Percentiles rank a stretch among this genome's conserved stretches.
phyloP scores from a whole-genome alignment of 495 filamentous ascomycete genomes.

The Cenococcum geophilum region DNA sequence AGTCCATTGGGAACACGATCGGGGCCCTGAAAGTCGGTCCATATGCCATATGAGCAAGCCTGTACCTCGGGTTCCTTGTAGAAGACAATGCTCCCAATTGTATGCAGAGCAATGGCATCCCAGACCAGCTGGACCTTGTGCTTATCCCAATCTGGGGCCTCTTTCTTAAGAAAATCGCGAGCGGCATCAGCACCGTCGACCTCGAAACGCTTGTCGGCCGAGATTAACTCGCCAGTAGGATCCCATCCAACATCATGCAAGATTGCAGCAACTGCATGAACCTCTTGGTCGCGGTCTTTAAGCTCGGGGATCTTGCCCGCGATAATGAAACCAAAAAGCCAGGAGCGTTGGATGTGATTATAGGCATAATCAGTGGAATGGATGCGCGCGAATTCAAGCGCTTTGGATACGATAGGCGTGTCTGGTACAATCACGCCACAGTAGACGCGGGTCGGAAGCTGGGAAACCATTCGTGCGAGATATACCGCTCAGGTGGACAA shows the following conservation, averaged over 20 bases:
- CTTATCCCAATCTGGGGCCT: not conserved
- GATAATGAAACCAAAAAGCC: conserved; percentile 18
- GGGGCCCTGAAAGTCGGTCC: not conserved
- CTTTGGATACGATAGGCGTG: conserved; percentile 23
- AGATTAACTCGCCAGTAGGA: conserved; percentile 1
- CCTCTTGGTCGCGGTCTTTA: conserved; percentile 32
- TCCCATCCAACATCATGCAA: conserved; percentile 39
- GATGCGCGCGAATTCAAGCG: conserved; percentile 15
- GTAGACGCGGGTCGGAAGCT: conserved; percentile 11
- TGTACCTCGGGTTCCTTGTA: conserved; percentile 7
- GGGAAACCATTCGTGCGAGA: not conserved
- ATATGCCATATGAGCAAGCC: not conserved
- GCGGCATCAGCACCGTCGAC: conserved; percentile 6
- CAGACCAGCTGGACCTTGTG: not conserved
- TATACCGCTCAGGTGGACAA: too few species aligned
- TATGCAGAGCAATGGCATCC: conserved; percentile 5
- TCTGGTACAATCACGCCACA: conserved; percentile 20
- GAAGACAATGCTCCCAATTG: not conserved
- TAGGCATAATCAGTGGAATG: conserved; percentile 17
- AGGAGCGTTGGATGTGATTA: conserved; percentile 30
- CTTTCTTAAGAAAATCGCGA: not conserved
- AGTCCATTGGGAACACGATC: not conserved
- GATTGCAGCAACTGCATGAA: conserved; percentile 34
- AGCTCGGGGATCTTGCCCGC: conserved; percentile 9
- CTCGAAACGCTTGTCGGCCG: conserved; percentile 5